A percentile compares a stretch with the other conserved stretches of the same genome.
Conservation (phyloP, 2,329 filamentous ascomycete genomes). For the Colletotrichum theobromicola region DNA sequence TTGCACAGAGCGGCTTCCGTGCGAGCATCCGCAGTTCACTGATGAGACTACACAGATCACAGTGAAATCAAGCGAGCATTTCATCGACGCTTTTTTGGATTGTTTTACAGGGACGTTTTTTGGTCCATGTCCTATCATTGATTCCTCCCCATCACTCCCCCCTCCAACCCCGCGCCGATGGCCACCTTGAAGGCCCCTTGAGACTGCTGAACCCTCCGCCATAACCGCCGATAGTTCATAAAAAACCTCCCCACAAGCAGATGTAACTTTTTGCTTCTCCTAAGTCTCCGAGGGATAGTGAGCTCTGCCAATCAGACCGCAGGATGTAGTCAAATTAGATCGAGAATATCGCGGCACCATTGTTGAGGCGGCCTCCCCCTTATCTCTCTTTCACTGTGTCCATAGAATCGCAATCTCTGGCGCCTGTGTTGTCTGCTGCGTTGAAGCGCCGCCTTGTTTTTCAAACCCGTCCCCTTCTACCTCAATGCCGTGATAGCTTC, state of each 20-base stretch:
- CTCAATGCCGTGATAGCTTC: neutral
- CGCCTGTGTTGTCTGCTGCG: neutral
- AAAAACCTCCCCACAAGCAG: conserved; percentile 13
- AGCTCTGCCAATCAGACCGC: neutral
- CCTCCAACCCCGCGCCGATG: neutral
- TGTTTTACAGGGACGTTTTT: neutral
- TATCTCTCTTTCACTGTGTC: neutral
- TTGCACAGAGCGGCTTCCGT: neutral
- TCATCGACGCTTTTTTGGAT: neutral
- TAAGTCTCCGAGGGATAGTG: neutral
- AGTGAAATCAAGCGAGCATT: neutral
- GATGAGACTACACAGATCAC: neutral
- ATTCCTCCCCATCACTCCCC: neutral
- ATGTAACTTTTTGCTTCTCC: neutral
- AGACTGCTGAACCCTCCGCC: neutral
- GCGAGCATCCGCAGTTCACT: neutral
- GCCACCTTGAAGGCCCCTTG: neutral
- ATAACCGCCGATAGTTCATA: neutral
- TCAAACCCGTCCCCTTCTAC: neutral
- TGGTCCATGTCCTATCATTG: conserved; percentile 2
- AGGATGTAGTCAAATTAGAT: conserved; percentile 10
- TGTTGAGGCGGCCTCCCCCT: neutral
- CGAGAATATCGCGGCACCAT: neutral
- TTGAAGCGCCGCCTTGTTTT: neutral
- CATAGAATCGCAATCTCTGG: neutral